Percentiles rank a stretch among this genome's conserved stretches.
Evolutionary conservation across 768 basidiomycete species (phyloP).

Genomic region (Pleurotus giganteus): DNA sequence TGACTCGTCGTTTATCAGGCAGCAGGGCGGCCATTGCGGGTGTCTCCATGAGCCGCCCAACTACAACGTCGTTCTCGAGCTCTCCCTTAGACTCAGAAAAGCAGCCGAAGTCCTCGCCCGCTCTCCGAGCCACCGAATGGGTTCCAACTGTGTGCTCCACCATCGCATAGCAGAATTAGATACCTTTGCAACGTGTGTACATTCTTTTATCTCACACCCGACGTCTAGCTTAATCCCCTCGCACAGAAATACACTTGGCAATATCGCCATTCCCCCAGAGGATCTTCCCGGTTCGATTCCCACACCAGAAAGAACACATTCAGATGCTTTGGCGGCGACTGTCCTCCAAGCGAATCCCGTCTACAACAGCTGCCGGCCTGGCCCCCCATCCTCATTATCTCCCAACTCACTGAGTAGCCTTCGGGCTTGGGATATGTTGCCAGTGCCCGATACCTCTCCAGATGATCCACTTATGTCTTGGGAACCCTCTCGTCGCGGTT

Average conservation of each 20-base stretch:
- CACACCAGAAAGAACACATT: conserved; percentile 15
- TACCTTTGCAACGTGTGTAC: conserved; percentile 48
- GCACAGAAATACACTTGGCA: conserved; percentile 40
- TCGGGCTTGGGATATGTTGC: conserved; percentile 30
- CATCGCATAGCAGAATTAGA: conserved; percentile 48
- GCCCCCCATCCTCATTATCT: conserved; percentile 16
- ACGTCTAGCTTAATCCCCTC: conserved; percentile 13
- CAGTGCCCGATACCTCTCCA: conserved; percentile 28
- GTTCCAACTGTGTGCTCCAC: conserved; percentile 33
- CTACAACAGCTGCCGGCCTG: conserved; percentile 15
- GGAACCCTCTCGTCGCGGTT: conserved; percentile 44
- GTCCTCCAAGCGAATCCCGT: conserved; percentile 11
- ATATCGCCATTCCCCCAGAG: conserved; percentile 29
- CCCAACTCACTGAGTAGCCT: conserved; percentile 18
- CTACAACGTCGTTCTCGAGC: conserved; percentile 60
- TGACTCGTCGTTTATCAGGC: conserved; percentile 28
- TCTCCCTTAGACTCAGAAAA: conserved; percentile 62
- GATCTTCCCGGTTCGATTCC: conserved; percentile 16
- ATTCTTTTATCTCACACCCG: neutral
- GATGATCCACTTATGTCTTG: conserved; percentile 65
- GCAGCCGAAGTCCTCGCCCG: conserved; percentile 53
- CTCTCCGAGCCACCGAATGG: conserved; percentile 39
- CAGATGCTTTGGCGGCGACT: conserved; percentile 8
- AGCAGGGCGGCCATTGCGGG: conserved; percentile 43
- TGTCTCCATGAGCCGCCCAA: conserved; percentile 53